Percentiles rank a stretch among this genome's conserved stretches.
Conservation (phyloP, 176 grass and related monocot genomes). For the Pharus latifolius region DNA sequence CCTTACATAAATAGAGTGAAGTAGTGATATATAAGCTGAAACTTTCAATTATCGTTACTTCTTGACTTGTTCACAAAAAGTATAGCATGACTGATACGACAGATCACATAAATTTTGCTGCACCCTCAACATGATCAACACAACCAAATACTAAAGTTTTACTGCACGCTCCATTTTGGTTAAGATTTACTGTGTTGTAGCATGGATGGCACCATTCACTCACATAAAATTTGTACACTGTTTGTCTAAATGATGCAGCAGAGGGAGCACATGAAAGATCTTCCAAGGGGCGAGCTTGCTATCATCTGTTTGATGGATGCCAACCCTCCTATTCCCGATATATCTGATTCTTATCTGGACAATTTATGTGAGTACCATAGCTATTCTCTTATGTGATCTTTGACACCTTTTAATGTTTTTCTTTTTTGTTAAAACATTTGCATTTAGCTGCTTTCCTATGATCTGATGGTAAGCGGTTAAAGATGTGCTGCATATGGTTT, state of each 20-base stretch:
- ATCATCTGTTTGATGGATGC: slow-evolving; percentile 70
- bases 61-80: neutral
- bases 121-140: too few relatives aligned
- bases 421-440: neutral
- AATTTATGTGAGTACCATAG: slow-evolving; percentile 54
- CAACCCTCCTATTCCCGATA: slow-evolving; percentile 87
- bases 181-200: neutral
- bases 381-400: slow-evolving; percentile 4
- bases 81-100: too few relatives aligned
- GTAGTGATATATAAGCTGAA: neutral
- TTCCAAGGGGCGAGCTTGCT: slow-evolving; percentile 58
- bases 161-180: neutral
- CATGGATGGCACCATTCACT: neutral
- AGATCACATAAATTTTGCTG: too few relatives aligned
- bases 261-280: slow-evolving; percentile 40
- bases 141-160: neutral
- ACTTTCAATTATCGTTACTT: neutral
- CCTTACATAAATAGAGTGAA: neutral
- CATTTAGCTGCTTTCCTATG: neutral
- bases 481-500: neutral
- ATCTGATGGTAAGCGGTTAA: neutral
- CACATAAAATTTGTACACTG: slow-evolving; percentile 1
- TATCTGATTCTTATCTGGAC: slow-evolving; percentile 65
- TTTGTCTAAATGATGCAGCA: slow-evolving; percentile 53
- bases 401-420: neutral